These are phyloP conservation scores for Fomitopsis betulina DNA, from an alignment of 1,284 basidiomycete species.

Conservation along the genomic window DNA sequence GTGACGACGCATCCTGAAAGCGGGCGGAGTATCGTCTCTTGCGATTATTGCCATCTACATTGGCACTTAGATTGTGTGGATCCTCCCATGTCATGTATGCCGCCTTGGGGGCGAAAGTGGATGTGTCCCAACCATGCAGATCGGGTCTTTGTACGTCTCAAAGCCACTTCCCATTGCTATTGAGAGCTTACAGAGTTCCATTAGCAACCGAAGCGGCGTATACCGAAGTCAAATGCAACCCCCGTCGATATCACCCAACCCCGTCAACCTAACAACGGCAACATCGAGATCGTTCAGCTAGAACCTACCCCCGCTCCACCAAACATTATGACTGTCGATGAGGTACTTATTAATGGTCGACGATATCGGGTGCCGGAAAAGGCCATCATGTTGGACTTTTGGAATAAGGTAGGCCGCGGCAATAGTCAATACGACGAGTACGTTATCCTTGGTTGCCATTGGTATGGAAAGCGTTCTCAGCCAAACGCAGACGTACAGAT, in stretches of 20 bases:
- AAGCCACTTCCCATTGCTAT: neutral
- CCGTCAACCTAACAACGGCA: constrained; percentile 84
- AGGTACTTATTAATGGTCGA: constrained; percentile 78
- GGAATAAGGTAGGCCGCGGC: constrained; percentile 72
- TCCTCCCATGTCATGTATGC: constrained; percentile 86
- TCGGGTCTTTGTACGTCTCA: constrained; percentile 59
- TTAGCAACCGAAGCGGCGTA: constrained; percentile 73
- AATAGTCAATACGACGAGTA: constrained; percentile 37
- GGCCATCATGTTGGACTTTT: constrained; percentile 91
- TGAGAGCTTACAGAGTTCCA: neutral
- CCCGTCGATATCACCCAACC: constrained; percentile 69
- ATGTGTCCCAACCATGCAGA: constrained; percentile 98
- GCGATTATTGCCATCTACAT: constrained; percentile 92
- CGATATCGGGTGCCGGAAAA: constrained; percentile 93
- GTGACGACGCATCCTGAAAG: constrained; percentile 34
- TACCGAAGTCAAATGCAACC: constrained; percentile 64
- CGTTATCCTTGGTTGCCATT: constrained; percentile 13
- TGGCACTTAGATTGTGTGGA: constrained; percentile 98
- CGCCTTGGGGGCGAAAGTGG: constrained; percentile 89
- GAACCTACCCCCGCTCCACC: constrained; percentile 37
- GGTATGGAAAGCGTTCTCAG: neutral
- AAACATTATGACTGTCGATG: constrained; percentile 58
- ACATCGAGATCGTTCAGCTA: constrained; percentile 81
- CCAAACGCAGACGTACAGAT: constrained; percentile 12
- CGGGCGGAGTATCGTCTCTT: constrained; percentile 80